phyloP scores from a whole-genome alignment of 331 rosid species.

The Pyrus hybrid region DNA sequence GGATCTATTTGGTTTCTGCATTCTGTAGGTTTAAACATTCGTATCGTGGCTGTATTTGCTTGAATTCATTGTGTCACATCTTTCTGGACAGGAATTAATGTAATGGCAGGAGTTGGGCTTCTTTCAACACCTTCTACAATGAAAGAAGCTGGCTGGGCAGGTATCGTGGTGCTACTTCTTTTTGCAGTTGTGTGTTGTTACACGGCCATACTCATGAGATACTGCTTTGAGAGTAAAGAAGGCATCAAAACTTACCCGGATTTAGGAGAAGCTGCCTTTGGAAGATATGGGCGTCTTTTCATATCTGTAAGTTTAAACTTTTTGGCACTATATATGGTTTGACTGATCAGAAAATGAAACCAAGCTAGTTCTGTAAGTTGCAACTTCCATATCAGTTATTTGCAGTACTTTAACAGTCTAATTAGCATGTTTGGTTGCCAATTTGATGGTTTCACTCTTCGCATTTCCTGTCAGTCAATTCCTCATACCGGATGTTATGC shows the following conservation, averaged over 20 bases:
- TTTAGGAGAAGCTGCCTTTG: conserved; percentile 91
- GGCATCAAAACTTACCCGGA: conserved; percentile 70
- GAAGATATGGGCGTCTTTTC: conserved; percentile 61
- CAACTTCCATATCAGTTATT: background rate
- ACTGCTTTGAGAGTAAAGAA: conserved; percentile 72
- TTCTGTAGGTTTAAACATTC: background rate
- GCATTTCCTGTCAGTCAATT: background rate
- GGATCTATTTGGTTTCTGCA: background rate
- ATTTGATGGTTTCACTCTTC: background rate
- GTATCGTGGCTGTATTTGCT: background rate
- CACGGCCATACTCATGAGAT: conserved; percentile 75
- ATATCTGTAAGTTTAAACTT: conserved; percentile 54
- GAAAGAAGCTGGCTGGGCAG: conserved; percentile 80
- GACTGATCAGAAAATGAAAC: background rate
- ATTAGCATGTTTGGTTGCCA: background rate
- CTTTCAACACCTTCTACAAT: conserved; percentile 70
- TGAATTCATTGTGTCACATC: background rate
- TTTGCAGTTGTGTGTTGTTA: conserved; percentile 71
- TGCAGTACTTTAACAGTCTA: background rate
- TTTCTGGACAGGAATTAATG: conserved; percentile 55
- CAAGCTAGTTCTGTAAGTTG: background rate
- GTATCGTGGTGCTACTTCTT: conserved; percentile 53
- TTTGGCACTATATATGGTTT: background rate
- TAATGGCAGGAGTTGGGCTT: conserved; percentile 86
- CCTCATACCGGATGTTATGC: background rate